These are phyloP conservation scores for Aspergillus jensenii DNA, from an alignment of 2,329 filamentous ascomycete genomes.

Conservation along the genomic window DNA sequence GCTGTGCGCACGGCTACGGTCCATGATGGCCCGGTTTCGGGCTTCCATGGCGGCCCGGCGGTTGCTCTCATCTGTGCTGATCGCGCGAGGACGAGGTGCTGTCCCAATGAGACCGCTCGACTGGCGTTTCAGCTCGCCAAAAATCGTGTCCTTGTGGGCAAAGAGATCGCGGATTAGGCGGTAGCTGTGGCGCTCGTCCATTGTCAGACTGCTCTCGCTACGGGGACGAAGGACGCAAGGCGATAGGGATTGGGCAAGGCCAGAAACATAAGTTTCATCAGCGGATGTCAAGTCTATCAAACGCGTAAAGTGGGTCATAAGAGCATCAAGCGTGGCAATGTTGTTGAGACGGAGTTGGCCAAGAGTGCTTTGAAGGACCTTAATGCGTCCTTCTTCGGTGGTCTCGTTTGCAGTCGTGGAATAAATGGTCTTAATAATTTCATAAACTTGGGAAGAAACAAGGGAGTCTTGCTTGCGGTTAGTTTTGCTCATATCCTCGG, in stretches of 20 bases:
- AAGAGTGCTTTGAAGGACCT: conserved; percentile 91
- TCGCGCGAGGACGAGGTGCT: conserved; percentile 71
- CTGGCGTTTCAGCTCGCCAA: conserved; percentile 86
- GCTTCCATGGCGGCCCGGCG: conserved; percentile 93
- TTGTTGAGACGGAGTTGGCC: conserved; percentile 93
- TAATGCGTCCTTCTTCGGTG: conserved; percentile 75
- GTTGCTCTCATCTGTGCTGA: conserved; percentile 94
- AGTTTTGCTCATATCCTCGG: neutral
- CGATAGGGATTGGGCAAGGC: conserved; percentile 72
- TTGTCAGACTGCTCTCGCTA: conserved; percentile 81
- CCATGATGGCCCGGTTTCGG: conserved; percentile 74
- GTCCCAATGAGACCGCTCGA: conserved; percentile 51
- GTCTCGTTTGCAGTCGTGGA: conserved; percentile 74
- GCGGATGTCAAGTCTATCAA: conserved; percentile 95
- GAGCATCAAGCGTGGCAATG: conserved; percentile 96
- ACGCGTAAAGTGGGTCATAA: conserved; percentile 97
- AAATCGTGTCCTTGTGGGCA: conserved; percentile 90
- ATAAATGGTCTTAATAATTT: conserved; percentile 98
- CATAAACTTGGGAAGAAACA: conserved; percentile 96
- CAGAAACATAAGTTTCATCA: conserved; percentile 77
- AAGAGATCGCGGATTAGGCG: conserved; percentile 90
- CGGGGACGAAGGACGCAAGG: conserved; percentile 87
- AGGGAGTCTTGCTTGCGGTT: conserved; percentile 70
- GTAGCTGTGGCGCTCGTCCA: conserved; percentile 93
- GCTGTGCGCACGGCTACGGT: conserved; percentile 71